Percentiles rank a stretch among this genome's conserved stretches.
phyloP scores from a whole-genome alignment of 2,329 filamentous ascomycete genomes.

The Xylaria arbuscula region DNA sequence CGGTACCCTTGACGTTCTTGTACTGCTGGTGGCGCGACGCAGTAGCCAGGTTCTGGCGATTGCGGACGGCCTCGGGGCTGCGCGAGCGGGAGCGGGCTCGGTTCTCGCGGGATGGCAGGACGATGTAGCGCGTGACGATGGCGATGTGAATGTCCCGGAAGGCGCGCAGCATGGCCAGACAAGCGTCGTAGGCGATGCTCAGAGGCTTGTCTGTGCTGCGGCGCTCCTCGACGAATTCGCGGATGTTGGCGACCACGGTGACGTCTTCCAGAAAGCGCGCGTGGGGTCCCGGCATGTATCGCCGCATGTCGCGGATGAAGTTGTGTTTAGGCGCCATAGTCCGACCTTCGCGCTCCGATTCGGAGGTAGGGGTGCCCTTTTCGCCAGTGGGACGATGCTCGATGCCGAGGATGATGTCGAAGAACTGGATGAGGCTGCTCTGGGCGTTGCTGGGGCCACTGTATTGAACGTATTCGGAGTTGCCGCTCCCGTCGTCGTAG shows the following conservation, averaged over 20 bases:
- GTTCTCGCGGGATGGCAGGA: constrained; percentile 84
- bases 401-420: constrained; percentile 89
- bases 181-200: constrained; percentile 87
- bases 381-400: constrained; percentile 91
- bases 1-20: constrained; percentile 83
- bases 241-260: constrained; percentile 83
- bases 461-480: constrained; percentile 80
- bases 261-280: constrained; percentile 89
- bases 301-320: constrained; percentile 96
- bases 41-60: constrained; percentile 69
- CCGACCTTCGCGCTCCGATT: constrained; percentile 58
- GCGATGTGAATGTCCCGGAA: constrained; percentile 96
- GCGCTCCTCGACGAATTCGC: constrained; percentile 78
- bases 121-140: constrained; percentile 95
- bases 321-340: constrained; percentile 72
- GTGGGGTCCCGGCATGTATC: constrained; percentile 95
- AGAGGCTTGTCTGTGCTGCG: constrained; percentile 70
- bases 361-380: constrained; percentile 60
- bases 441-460: constrained; percentile 96
- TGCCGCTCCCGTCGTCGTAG: constrained; percentile 82
- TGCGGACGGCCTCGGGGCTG: constrained; percentile 64
- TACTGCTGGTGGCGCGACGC: constrained; percentile 62
- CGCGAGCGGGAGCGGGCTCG: constrained; percentile 71
- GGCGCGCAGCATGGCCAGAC: constrained; percentile 73
- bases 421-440: constrained; percentile 96